phyloP scores from a whole-genome alignment of 768 basidiomycete genomes.

The Paxillus involutus region DNA sequence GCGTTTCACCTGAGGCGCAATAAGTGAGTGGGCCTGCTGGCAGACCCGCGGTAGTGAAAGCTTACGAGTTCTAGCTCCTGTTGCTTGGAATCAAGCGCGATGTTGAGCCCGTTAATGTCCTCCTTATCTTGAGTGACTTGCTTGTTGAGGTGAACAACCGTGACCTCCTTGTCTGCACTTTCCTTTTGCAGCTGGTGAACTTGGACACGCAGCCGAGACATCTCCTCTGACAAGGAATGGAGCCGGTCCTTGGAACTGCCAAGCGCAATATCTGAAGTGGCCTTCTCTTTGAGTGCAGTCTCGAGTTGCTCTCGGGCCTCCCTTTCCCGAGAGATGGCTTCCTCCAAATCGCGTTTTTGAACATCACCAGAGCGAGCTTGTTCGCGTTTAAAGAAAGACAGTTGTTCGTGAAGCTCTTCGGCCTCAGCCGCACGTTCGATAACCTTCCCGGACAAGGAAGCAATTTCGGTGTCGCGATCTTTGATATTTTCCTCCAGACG shows the following conservation, averaged over 20 bases:
- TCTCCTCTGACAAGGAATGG: slow-evolving; percentile 51
- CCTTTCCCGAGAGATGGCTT: slow-evolving; percentile 6
- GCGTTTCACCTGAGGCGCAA: slow-evolving; percentile 55
- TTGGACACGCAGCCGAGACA: slow-evolving; percentile 58
- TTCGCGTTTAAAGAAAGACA: slow-evolving; percentile 55
- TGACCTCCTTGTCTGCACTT: slow-evolving; percentile 83
- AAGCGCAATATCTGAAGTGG: slow-evolving; percentile 53
- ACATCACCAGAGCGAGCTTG: slow-evolving; percentile 50
- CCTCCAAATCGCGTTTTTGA: slow-evolving; percentile 37
- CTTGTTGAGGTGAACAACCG: slow-evolving; percentile 70
- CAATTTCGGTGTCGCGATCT: slow-evolving; percentile 56
- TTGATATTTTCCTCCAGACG: slow-evolving; percentile 59
- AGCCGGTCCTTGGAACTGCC: slow-evolving; percentile 50
- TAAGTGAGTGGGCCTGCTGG: background rate
- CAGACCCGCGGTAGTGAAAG: slow-evolving; percentile 11
- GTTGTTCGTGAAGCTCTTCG: slow-evolving; percentile 54
- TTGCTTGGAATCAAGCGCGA: slow-evolving; percentile 91
- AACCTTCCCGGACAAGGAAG: slow-evolving; percentile 46
- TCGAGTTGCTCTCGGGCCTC: slow-evolving; percentile 40
- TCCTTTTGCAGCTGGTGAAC: slow-evolving; percentile 74
- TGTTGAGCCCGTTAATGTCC: slow-evolving; percentile 81
- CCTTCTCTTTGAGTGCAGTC: slow-evolving; percentile 50
- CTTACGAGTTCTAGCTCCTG: slow-evolving; percentile 88
- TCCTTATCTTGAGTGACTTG: slow-evolving; percentile 67
- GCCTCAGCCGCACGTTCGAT: slow-evolving; percentile 49